Evolutionary conservation across 768 basidiomycete species (phyloP).

Genomic region (Amanita molliuscula): DNA sequence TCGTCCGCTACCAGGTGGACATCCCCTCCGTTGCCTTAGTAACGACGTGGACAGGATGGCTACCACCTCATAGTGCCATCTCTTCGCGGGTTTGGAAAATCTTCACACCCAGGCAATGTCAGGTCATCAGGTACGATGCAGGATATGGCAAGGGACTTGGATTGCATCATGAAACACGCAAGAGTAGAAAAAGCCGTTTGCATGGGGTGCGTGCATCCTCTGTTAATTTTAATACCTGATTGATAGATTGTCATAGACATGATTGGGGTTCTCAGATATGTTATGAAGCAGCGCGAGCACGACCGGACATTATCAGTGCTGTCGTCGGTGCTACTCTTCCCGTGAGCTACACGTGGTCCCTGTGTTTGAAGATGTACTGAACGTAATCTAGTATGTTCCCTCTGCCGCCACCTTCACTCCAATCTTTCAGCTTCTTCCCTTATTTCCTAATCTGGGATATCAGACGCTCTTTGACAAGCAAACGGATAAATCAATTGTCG

Average conservation of each 20-base stretch:
- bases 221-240: not conserved
- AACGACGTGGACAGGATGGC: constrained; percentile 29
- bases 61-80: constrained; percentile 56
- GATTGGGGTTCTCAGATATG: constrained; percentile 69
- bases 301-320: constrained; percentile 53
- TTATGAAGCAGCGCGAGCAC: constrained; percentile 56
- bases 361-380: not conserved
- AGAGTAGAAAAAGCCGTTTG: constrained; percentile 40
- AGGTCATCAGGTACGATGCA: constrained; percentile 46
- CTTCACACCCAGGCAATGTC: constrained; percentile 54
- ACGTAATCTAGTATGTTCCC: constrained; percentile 46
- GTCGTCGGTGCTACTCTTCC: constrained; percentile 53
- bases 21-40: not conserved
- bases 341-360: constrained; percentile 24
- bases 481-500: constrained; percentile 34
- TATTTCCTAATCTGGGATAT: constrained; percentile 48
- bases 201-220: constrained; percentile 40
- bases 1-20: not conserved
- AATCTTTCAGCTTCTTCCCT: constrained; percentile 24
- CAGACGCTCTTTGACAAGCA: constrained; percentile 50
- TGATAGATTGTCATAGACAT: constrained; percentile 30
- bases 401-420: constrained; percentile 32
- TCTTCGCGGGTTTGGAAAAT: constrained; percentile 61
- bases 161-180: constrained; percentile 49
- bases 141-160: constrained; percentile 54